Evolutionary conservation across 345 rosid species (phyloP).

Genomic region (Moringa oleifera): DNA sequence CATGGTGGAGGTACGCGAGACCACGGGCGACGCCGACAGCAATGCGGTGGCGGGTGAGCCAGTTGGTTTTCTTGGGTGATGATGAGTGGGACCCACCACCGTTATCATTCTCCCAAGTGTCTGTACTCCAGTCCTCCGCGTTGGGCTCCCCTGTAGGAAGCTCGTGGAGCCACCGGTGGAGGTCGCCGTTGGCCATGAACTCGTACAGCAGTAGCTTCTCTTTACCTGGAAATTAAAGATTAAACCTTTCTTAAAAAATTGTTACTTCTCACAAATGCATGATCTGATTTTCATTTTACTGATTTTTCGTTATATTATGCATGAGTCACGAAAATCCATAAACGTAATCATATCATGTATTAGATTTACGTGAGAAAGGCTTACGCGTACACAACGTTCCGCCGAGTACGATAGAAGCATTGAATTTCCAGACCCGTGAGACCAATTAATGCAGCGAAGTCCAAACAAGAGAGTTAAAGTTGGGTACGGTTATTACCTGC

Average conservation of each 20-base stretch:
- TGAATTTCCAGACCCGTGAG: conserved; percentile 33
- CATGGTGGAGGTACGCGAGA: conserved; percentile 87
- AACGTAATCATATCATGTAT: conserved; percentile 14
- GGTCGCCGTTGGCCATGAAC: conserved; percentile 83
- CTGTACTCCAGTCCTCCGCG: conserved; percentile 93
- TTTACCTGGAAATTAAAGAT: no score
- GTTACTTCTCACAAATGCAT: no score
- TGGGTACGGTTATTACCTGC: conserved; percentile 60
- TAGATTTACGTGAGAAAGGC: conserved; percentile 12
- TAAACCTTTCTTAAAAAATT: no score
- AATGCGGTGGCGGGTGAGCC: conserved; percentile 78
- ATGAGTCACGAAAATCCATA: conserved; percentile 13
- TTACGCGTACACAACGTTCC: background rate
- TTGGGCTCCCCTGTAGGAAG: conserved; percentile 72
- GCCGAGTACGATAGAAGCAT: conserved; percentile 20
- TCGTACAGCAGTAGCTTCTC: conserved; percentile 81
- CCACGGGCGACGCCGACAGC: conserved; percentile 91
- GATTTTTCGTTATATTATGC: background rate
- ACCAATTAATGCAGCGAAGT: conserved; percentile 15
- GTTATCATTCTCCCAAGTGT: conserved; percentile 76
- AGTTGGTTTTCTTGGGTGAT: conserved; percentile 53
- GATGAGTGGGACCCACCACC: conserved; percentile 20
- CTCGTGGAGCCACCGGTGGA: conserved; percentile 91
- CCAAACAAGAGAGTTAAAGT: background rate
- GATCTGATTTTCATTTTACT: background rate